Evolutionary conservation across 352 stramenopile species (phyloP), one percentile per base, ranked within the genome.

Genomic region (Phytopythium aichiense): DNA sequence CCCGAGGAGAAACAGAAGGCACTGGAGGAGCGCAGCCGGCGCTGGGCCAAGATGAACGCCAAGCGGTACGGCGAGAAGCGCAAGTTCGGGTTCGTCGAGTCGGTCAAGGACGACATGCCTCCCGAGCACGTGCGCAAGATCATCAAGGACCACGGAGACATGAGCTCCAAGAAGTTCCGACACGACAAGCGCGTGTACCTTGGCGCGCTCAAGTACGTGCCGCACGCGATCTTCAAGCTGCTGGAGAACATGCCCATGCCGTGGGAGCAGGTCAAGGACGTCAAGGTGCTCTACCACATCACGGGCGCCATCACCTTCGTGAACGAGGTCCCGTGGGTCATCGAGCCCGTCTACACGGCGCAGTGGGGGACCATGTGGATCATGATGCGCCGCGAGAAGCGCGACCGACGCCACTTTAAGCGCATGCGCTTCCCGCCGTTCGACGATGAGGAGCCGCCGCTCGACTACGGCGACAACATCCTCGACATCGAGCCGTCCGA

Each of bases 241-340:
- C 74, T 99, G 56, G 98, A 99, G 83, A 99, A 99, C 74, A 99
- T 99, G 92, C 98, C 98, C 49, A 99, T 99, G 98, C 98, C 98
- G 4, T 99, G 98, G 98, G 97, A 99, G 73, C 96, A 98, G 64
- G 96, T 99, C 40, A 97, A 98, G 58, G 98, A 99, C 61, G 98
- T 99, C 45, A 97, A 98, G 63, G 97, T 99, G 30, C 69, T 99
- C 53, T 99, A 99, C 80, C 98, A 99, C 75, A 84, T 99, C 22
- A 99, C 98, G 4, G 98, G 98, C 20, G 98, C 98, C 25, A 99
- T 99, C 71, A 98, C 89, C 38, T 99, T 99, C 74, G 97, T 99
- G 50, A 99, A 99, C 76, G 97, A 99, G 69, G 89, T 99, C 48
- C 98, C 98, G 46, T 98, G 94, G 76, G 98, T 99, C 22, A 98